phyloP scores from a whole-genome alignment of 2,329 filamentous ascomycete species.

The Coniochaeta sp. region DNA sequence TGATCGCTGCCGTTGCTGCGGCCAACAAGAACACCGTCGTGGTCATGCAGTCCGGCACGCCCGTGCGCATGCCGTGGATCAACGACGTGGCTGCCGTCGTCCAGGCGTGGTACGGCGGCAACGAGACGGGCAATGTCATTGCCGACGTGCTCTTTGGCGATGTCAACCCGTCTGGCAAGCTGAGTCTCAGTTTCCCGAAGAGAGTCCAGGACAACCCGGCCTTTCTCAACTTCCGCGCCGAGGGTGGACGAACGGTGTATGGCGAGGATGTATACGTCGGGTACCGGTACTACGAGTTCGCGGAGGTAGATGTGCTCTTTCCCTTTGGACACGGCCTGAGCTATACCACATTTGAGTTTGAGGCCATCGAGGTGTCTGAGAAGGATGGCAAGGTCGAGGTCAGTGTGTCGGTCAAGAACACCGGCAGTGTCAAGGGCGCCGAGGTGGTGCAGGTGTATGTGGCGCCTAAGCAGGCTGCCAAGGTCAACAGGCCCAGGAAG shows the following conservation, averaged over 20 bases:
- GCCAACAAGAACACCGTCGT: conserved; percentile 65
- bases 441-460: conserved; percentile 55
- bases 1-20: conserved; percentile 59
- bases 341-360: conserved; percentile 29
- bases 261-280: conserved; percentile 69
- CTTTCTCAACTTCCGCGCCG: conserved; percentile 59
- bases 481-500: conserved; percentile 50
- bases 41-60: conserved; percentile 72
- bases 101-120: conserved; percentile 83
- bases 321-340: conserved; percentile 20
- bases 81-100: conserved; percentile 50
- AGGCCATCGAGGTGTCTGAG: conserved; percentile 39
- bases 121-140: conserved; percentile 76
- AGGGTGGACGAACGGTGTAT: conserved; percentile 60
- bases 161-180: conserved; percentile 63
- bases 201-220: conserved; percentile 60
- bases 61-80: conserved; percentile 66
- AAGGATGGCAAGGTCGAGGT: conserved; percentile 40
- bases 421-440: conserved; percentile 43
- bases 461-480: conserved; percentile 40
- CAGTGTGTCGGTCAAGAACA: conserved; percentile 52
- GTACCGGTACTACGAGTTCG: conserved; percentile 64
- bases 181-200: conserved; percentile 59
- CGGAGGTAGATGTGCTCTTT: conserved; percentile 18
- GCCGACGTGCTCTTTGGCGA: conserved; percentile 71